Evolutionary conservation across 345 rosid genomes (phyloP), one percentile per base, ranked within the genome.

Genomic region (Syzygium grande): DNA sequence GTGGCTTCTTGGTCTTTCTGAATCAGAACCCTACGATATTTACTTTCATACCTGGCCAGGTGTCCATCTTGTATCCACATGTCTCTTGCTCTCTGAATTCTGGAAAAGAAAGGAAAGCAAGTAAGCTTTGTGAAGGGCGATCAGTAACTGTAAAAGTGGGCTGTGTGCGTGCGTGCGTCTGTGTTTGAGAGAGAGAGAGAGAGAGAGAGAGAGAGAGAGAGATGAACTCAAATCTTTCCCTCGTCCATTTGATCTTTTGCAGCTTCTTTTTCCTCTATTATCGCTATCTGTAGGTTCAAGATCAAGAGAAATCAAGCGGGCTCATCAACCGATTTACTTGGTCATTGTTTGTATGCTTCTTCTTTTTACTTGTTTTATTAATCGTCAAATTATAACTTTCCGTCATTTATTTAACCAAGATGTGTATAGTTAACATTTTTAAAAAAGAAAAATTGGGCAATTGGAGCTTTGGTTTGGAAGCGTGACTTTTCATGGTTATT

Each of bases 401-500:
- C 83, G 14, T 73, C 15, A 49, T 73, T 73, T 73, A 19, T 38
- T 41, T 22, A 19, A 38, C 49, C 83, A 22, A 73, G 83, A 73
- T 38, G 19, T 38, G 27, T 5, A 38, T 73, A 38, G 83, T 73
- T 73, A 38, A 30, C 29, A 29, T 29, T 53, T 84, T 17, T 84
- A 15, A 29, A 27, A 84, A 84, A 6, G 55, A 84, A 84, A 30
- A 55, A 52, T 38, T 25, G 34, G 63, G 86, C 23, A 73, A 11
- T 6, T 5, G 86, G 49, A 52, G 27, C 23, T 84, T 78, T 87
- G 88, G 90, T 84, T 89, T 87, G 85, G 78, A 87, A 89, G 94
- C 95, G 93, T 90, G 92, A 87, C 88, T 90, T 92, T 92, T 87
- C 85, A 92, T 89, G 92, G 91, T 89, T 88, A 84, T 52, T 84